Evolutionary conservation across 192 early-diverging fungal species (phyloP).

Genomic region (Gaertneriomyces sp.): DNA sequence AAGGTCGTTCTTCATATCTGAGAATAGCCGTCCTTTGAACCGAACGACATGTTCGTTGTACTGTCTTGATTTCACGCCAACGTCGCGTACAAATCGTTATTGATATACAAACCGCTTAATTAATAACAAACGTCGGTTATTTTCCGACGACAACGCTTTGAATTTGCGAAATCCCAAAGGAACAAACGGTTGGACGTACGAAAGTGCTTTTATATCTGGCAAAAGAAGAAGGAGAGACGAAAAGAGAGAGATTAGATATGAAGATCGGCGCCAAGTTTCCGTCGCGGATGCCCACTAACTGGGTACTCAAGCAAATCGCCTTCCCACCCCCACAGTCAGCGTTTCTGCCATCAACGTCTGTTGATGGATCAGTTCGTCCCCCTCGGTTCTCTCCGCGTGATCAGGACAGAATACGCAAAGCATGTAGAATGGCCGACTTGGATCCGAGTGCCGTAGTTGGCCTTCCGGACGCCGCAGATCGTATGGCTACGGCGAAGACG

Average conservation of each 20-base stretch:
- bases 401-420: constrained; percentile 41
- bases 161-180: too few relatives aligned
- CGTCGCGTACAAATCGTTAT: too few relatives aligned
- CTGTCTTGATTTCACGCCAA: too few relatives aligned
- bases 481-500: neutral
- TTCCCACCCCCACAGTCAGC: constrained; percentile 35
- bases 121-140: too few relatives aligned
- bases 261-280: constrained; percentile 34
- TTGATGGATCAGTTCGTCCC: constrained; percentile 33
- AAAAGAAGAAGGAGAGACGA: neutral
- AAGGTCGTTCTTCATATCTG: too few relatives aligned
- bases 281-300: constrained; percentile 40
- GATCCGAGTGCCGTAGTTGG: constrained; percentile 30
- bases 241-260: constrained; percentile 2
- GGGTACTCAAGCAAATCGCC: constrained; percentile 44
- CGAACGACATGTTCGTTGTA: too few relatives aligned
- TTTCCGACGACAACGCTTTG: too few relatives aligned
- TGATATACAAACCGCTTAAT: too few relatives aligned
- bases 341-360: constrained; percentile 13
- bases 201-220: too few relatives aligned
- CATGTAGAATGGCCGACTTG: constrained; percentile 37
- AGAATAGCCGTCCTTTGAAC: too few relatives aligned
- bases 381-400: constrained; percentile 36
- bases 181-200: too few relatives aligned
- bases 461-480: constrained; percentile 13